Conservation (phyloP, 1,139 yeast genomes). For the Yamadazyma pseudoaaseri region DNA sequence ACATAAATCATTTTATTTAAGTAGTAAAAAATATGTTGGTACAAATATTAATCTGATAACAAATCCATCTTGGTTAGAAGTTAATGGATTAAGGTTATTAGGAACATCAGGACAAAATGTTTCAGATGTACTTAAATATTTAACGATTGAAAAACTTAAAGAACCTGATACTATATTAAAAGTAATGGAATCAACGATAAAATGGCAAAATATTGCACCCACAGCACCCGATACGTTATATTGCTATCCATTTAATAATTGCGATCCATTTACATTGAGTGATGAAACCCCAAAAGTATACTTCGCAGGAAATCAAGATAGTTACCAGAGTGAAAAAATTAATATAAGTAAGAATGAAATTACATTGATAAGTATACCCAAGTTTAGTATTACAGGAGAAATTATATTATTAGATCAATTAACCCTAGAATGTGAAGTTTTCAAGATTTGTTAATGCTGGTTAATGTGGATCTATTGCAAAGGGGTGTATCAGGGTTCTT, state of each 20-base stretch:
- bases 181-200: constrained; percentile 65
- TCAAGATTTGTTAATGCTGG: constrained; percentile 19
- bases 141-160: constrained; percentile 22
- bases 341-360: constrained; percentile 30
- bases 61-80: constrained; percentile 71
- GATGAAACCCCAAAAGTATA: constrained; percentile 81
- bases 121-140: constrained; percentile 70
- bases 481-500: too few species aligned
- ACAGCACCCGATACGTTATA: constrained; percentile 96
- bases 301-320: constrained; percentile 80
- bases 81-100: constrained; percentile 55
- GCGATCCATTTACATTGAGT: constrained; percentile 74
- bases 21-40: constrained; percentile 44
- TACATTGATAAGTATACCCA: constrained; percentile 67
- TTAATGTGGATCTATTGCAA: too few species aligned
- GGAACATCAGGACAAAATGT: constrained; percentile 87
- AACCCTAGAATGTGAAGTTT: constrained; percentile 51
- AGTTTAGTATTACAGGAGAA: constrained; percentile 63
- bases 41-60: constrained; percentile 49
- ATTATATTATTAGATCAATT: constrained; percentile 64
- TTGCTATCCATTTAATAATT: constrained; percentile 79
- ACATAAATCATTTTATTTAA: constrained; percentile 67
- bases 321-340: constrained; percentile 42
- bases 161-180: constrained; percentile 34
- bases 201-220: constrained; percentile 88